Evolutionary conservation across 805 yeast species (phyloP), one percentile per base, ranked within the genome.

Genomic region (Yamadazyma tumulicola): DNA sequence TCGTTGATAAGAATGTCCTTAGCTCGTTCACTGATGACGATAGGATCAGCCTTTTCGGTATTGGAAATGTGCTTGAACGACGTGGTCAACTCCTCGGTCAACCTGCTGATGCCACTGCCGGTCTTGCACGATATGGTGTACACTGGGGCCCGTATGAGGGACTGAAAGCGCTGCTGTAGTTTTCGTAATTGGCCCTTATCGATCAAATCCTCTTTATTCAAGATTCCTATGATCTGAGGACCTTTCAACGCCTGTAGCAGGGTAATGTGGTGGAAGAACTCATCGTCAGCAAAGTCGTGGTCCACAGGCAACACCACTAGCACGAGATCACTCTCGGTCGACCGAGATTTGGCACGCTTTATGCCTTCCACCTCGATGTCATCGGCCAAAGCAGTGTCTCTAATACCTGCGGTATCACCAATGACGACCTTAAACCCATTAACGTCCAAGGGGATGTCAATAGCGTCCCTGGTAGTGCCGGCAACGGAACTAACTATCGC

Each of bases 371-470:
- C 56, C 48, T 87, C 96, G 20, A 87, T 81, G 5, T 52, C 49
- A 45, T 83, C 93, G 0, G 61, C 60, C 1, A 59, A 52, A 0
- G 62, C 49, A 0, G 65, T 38, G 8, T 67, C 56, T 39, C 97
- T 59, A 4, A 93, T 74, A 0, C 98, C 98, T 0, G 98, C 98
- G 0, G 97, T 89, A 54, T 93, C 98, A 3, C 94, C 86, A 15
- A 89, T 57, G 3, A 87, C 68, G 0, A 87, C 82, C 54, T 89
- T 91, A 55, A 70, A 87, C 0, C 98, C 98, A 21, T 74, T 72
- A 3, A 93, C 75, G 51, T 89, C 89, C 19, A 93, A 52, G 0
- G 87, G 84, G 2, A 87, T 75, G 45, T 88, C 94, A 16, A 93
- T 74, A 0, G 85, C 64, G 51, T 93, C 98, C 49, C 98, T 69